Evolutionary conservation across 2,329 filamentous ascomycete genomes (phyloP).

Genomic region (Hypoxylon sp.): DNA sequence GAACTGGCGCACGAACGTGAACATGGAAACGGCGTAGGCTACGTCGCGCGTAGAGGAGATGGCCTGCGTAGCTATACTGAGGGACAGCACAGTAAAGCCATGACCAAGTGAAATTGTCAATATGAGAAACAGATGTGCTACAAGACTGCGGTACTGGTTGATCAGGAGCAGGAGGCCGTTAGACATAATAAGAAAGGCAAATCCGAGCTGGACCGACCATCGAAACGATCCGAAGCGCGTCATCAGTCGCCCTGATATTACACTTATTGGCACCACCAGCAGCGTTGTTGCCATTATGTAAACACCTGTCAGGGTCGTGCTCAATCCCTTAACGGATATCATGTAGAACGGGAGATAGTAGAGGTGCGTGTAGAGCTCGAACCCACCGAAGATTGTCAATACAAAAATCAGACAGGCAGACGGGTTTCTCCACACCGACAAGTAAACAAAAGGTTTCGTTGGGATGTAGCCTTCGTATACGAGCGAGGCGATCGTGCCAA

Average conservation of each 20-base stretch:
- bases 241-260: background rate
- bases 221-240: background rate
- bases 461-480: constrained; percentile 44
- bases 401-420: background rate
- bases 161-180: background rate
- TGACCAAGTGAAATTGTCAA: background rate
- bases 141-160: background rate
- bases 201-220: background rate
- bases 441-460: background rate
- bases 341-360: background rate
- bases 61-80: background rate
- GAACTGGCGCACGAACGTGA: background rate
- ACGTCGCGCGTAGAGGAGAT: background rate
- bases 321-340: background rate
- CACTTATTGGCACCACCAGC: background rate
- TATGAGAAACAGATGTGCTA: background rate
- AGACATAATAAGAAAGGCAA: background rate
- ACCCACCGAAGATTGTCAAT: background rate
- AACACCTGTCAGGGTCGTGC: background rate
- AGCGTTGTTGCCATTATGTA: background rate
- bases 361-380: background rate
- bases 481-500: constrained; percentile 40
- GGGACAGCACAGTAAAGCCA: background rate
- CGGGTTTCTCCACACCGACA: background rate
- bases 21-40: background rate